Evolutionary conservation across 2,329 filamentous ascomycete genomes (phyloP).

Genomic region (Penicillium sp.): DNA sequence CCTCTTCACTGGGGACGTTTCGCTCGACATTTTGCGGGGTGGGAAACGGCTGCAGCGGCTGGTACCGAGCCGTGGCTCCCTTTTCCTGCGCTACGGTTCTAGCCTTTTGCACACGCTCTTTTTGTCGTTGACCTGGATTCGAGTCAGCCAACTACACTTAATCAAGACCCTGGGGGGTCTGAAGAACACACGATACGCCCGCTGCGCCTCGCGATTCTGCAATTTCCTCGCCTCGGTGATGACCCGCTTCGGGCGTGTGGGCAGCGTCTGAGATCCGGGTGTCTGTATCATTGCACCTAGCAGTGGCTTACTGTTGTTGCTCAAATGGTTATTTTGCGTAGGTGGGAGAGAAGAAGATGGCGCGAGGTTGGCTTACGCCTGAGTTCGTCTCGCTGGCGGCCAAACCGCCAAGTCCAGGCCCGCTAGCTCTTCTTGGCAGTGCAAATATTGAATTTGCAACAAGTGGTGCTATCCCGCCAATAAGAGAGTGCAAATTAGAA

Average conservation of each 20-base stretch:
- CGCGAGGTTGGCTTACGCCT: not conserved
- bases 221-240: conserved; percentile 44
- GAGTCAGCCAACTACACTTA: not conserved
- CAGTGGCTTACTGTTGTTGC: not conserved
- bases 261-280: not conserved
- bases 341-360: not conserved
- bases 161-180: not conserved
- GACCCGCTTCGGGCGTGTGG: conserved; percentile 33
- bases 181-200: conserved; percentile 38
- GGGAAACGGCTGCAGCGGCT: not conserved
- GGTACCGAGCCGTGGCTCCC: not conserved
- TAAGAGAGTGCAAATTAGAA: not conserved
- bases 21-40: not conserved
- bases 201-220: conserved; percentile 45
- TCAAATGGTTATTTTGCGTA: not conserved
- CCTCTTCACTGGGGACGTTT: not conserved
- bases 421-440: not conserved
- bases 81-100: not conserved
- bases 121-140: conserved; percentile 23
- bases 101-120: conserved; percentile 10
- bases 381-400: not conserved
- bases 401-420: not conserved
- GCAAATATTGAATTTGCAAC: not conserved
- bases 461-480: not conserved
- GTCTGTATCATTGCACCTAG: not conserved